Percentiles rank a stretch among this genome's conserved stretches.
phyloP scores from a whole-genome alignment of 1,139 yeast genomes.

The Candida glucosophila region DNA sequence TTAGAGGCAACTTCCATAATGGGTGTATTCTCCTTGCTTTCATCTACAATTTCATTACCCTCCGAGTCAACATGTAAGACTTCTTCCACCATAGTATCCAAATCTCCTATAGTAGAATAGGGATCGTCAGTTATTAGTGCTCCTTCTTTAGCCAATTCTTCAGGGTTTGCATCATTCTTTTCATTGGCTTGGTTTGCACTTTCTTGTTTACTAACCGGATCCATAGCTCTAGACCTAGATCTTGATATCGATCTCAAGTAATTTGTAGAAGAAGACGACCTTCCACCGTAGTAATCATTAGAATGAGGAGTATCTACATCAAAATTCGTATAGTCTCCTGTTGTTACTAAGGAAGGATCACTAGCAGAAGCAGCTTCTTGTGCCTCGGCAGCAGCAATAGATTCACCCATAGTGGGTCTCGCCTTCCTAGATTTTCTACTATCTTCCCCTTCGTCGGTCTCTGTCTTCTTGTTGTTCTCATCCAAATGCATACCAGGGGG shows the following conservation, averaged over 20 bases:
- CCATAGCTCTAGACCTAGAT: slow-evolving; percentile 44
- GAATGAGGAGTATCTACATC: slow-evolving; percentile 29
- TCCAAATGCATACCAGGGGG: too few species aligned
- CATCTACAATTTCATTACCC: slow-evolving; percentile 6
- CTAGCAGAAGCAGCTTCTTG: slow-evolving; percentile 9
- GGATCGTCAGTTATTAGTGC: slow-evolving; percentile 42
- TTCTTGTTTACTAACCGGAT: too few species aligned
- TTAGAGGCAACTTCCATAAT: not conserved
- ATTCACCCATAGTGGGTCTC: slow-evolving; percentile 43
- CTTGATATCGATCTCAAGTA: slow-evolving; percentile 56
- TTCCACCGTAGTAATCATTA: slow-evolving; percentile 39
- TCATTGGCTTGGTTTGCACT: slow-evolving; percentile 17
- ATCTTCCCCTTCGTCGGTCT: slow-evolving; percentile 10
- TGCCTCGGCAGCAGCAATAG: slow-evolving; percentile 30
- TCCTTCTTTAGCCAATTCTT: slow-evolving; percentile 34
- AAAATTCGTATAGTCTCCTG: slow-evolving; percentile 42
- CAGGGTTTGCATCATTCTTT: slow-evolving; percentile 36
- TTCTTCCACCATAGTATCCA: slow-evolving; percentile 34
- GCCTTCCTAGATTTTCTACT: slow-evolving; percentile 34
- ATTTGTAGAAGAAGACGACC: slow-evolving; percentile 32
- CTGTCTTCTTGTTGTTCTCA: slow-evolving; percentile 7
- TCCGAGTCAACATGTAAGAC: slow-evolving; percentile 18
- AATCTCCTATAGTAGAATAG: slow-evolving; percentile 28
- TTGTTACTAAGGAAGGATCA: slow-evolving; percentile 36
- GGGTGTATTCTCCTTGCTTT: not conserved